Conservation (phyloP, 139 green algal species). For the Deuterostichococcus epilithicus region DNA sequence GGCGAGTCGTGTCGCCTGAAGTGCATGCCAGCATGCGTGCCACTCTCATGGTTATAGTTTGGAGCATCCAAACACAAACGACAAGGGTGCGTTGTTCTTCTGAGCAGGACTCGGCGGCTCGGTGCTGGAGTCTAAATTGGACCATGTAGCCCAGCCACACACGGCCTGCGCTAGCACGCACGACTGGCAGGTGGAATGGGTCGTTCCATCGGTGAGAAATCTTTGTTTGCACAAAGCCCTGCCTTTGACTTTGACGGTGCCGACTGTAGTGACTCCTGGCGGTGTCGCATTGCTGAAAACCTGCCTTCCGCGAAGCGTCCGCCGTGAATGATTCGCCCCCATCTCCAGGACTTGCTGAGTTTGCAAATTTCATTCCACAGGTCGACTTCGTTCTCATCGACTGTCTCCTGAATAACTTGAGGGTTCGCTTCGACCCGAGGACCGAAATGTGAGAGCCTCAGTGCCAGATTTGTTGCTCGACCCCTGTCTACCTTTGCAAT, state of each 20-base stretch:
- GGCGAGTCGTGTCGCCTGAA: background rate
- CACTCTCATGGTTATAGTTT: background rate
- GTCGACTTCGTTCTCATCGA: background rate
- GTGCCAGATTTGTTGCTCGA: background rate
- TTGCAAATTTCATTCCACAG: background rate
- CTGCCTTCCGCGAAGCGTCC: no score
- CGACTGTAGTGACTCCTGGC: no score
- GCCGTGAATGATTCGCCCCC: no score
- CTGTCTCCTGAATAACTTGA: conserved; percentile 24
- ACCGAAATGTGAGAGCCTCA: conserved; percentile 2
- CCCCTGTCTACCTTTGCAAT: background rate
- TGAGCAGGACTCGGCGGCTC: conserved; percentile 30
- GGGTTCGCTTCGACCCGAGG: conserved; percentile 11
- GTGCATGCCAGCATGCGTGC: background rate
- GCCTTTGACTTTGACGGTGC: background rate
- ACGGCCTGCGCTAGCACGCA: conserved; percentile 16
- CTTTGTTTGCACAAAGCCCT: background rate
- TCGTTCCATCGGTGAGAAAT: conserved; percentile 5
- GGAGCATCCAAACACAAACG: no score
- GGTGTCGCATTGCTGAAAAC: no score
- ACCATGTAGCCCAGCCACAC: background rate
- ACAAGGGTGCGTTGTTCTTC: no score
- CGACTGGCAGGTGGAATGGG: conserved; percentile 26
- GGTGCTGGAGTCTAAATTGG: conserved; percentile 22
- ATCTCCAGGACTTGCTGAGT: no score